Percentiles rank a stretch among this genome's conserved stretches.
These are phyloP conservation scores for Cadophora gregata DNA, from an alignment of 2,329 filamentous ascomycete species.

Conservation along the genomic window DNA sequence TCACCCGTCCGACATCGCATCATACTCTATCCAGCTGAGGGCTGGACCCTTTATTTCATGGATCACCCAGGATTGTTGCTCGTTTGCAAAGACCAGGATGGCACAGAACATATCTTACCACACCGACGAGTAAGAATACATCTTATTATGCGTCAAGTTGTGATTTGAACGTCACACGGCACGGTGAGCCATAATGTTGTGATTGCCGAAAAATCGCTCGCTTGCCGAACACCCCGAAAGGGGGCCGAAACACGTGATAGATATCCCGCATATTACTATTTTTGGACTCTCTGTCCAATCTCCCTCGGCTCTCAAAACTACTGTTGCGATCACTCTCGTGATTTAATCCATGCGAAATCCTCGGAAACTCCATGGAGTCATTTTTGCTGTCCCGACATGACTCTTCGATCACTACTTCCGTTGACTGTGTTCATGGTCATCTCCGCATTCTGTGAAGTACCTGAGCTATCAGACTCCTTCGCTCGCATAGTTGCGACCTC, in stretches of 20 bases:
- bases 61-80: too few species aligned
- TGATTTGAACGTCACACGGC: constrained; percentile 7
- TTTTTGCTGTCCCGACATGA: neutral
- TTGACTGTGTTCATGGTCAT: neutral
- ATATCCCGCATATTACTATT: neutral
- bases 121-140: neutral
- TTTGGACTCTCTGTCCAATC: neutral
- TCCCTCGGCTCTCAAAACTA: too few species aligned
- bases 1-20: constrained; percentile 12
- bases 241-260: neutral
- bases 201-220: constrained; percentile 1
- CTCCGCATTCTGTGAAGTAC: constrained; percentile 1
- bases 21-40: neutral
- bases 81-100: neutral
- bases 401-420: neutral
- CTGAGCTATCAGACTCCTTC: constrained; percentile 10
- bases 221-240: constrained; percentile 11
- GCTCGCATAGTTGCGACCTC: constrained; percentile 6
- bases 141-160: neutral
- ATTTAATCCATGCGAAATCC: neutral
- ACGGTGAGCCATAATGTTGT: constrained; percentile 2
- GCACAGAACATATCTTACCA: neutral
- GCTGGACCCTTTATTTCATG: neutral
- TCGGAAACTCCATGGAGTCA: neutral
- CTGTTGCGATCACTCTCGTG: neutral